These are phyloP conservation scores for Amanita phalloides DNA, from an alignment of 768 basidiomycete genomes.

Conservation along the genomic window DNA sequence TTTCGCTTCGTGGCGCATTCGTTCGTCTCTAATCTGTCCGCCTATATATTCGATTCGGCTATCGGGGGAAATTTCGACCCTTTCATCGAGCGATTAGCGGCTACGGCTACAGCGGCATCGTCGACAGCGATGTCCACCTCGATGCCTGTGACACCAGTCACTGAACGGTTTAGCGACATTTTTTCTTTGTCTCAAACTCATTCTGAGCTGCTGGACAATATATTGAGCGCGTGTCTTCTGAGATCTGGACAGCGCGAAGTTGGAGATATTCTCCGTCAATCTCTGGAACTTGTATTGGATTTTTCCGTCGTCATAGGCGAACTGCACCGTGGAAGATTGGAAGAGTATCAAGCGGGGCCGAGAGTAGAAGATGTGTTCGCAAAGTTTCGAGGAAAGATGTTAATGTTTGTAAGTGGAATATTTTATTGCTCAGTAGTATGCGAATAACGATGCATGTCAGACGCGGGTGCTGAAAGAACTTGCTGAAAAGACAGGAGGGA, in stretches of 20 bases:
- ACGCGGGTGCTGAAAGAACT: constrained; percentile 42
- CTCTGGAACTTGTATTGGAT: constrained; percentile 56
- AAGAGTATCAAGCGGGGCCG: constrained; percentile 57
- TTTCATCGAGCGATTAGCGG: constrained; percentile 39
- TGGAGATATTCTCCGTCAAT: constrained; percentile 52
- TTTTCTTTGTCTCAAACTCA: constrained; percentile 63
- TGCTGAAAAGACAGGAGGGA: constrained; percentile 36
- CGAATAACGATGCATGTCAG: constrained; percentile 21
- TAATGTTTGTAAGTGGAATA: constrained; percentile 38
- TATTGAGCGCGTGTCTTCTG: constrained; percentile 67
- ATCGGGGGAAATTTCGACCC: constrained; percentile 69
- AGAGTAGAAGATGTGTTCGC: constrained; percentile 41
- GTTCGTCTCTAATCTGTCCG: constrained; percentile 56
- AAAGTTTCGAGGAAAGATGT: constrained; percentile 45
- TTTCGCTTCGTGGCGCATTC: constrained; percentile 68
- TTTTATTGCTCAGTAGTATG: neutral
- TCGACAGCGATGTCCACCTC: constrained; percentile 6
- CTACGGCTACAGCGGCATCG: constrained; percentile 10
- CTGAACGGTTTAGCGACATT: constrained; percentile 46
- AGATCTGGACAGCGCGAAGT: constrained; percentile 56
- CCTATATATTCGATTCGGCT: constrained; percentile 73
- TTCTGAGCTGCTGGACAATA: constrained; percentile 58
- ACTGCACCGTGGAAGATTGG: constrained; percentile 36
- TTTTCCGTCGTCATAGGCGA: constrained; percentile 59
- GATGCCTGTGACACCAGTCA: neutral